Conservation (phyloP, 2,329 filamentous ascomycete genomes). For the Xylaria sp. region DNA sequence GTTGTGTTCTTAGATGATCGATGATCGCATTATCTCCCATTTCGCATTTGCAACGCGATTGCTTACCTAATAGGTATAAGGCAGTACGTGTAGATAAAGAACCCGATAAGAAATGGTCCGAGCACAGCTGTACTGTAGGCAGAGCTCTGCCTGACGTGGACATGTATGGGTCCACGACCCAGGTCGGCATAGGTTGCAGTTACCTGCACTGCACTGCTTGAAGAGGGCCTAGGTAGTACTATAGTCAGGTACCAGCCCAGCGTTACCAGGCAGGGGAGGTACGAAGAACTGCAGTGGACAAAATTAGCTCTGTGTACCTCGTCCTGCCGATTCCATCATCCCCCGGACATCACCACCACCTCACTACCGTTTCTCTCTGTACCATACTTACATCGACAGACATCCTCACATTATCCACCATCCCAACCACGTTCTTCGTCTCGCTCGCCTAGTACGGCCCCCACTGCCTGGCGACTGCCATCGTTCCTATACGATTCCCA, state of each 20-base stretch:
- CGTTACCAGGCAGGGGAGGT: neutral
- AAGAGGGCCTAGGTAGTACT: too few species aligned
- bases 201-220: neutral
- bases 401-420: neutral
- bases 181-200: neutral
- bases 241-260: neutral
- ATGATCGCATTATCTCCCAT: too few species aligned
- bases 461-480: constrained; percentile 1
- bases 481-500: neutral
- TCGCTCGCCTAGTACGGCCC: neutral
- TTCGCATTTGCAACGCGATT: too few species aligned
- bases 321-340: neutral
- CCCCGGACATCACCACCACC: neutral
- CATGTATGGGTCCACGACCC: neutral
- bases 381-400: neutral
- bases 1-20: too few species aligned
- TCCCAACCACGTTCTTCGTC: neutral
- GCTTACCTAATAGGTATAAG: too few species aligned
- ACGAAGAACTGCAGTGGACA: constrained; percentile 8
- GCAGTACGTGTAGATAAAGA: neutral
- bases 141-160: constrained; percentile 33
- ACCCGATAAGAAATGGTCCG: neutral
- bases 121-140: neutral
- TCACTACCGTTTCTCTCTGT: neutral
- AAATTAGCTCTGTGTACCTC: constrained; percentile 8